Evolutionary conservation across 2,329 filamentous ascomycete genomes (phyloP), one percentile per base, ranked within the genome.

Genomic region (Annulohypoxylon truncatum): DNA sequence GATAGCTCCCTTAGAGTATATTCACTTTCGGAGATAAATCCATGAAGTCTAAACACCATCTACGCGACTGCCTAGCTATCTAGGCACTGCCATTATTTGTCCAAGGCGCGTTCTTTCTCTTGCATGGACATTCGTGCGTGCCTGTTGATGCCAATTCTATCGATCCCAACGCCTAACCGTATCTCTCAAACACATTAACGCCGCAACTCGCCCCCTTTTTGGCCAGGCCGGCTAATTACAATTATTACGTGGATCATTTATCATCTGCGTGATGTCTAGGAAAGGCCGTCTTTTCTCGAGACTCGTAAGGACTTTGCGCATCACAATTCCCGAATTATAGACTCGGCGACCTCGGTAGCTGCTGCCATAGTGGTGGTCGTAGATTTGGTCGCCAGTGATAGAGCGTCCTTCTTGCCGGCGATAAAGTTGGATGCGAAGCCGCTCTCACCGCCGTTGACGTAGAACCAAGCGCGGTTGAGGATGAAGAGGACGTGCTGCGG

Each of bases 401-500:
- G 77, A 10, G 80, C 80, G 31, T 79, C 80, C 74, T 82, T 82
- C 20, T 80, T 82, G 33, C 81, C 80, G 64, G 82, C 71, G 46
- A 71, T 63, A 15, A 75, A 47, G 62, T 85, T 82, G 10, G 71
- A 68, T 10, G 66, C 69, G 61, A 67, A 56, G 42, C 68, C 63
- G 60, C 68, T 70, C 64, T 88, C 86, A 76, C 97, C 94, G 72
- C 96, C 96, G 70, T 90, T 90, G 79, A 93, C 92, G 84, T 99
- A 99, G 84, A 97, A 99, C 88, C 93, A 97, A 57, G 93, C 90
- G 77, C 95, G 92, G 77, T 89, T 89, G 76, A 90, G 87, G 74
- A 99, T 90, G 77, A 93, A 91, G 75, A 88, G 85, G 75, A 98
- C 83, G 82, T 98, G 95, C 76, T 96, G 91, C 9, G 96, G 96